phyloP scores from a whole-genome alignment of 2,329 filamentous ascomycete species.

The Zopfia rhizophila region DNA sequence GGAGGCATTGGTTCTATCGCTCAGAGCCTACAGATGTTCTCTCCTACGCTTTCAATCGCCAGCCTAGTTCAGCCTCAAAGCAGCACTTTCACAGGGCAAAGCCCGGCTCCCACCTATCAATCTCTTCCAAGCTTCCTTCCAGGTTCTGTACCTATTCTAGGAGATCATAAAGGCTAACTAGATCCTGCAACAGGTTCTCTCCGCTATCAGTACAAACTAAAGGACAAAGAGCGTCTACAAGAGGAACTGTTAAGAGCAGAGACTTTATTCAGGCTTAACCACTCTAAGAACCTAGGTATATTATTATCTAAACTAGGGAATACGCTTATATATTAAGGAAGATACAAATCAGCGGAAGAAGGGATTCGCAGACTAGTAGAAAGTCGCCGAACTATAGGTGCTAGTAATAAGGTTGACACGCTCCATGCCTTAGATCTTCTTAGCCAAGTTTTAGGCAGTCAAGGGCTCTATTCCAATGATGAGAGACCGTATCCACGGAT shows the following conservation, averaged over 20 bases:
- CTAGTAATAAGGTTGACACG: conserved; percentile 11
- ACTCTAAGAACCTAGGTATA: conserved; percentile 11
- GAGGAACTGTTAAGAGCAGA: conserved; percentile 23
- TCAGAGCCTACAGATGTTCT: conserved; percentile 19
- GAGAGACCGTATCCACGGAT: conserved; percentile 16
- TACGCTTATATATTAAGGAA: conserved; percentile 26
- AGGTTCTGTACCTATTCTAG: neutral
- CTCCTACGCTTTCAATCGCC: conserved; percentile 29
- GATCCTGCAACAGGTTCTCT: conserved; percentile 8
- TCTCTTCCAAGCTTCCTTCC: conserved; percentile 15
- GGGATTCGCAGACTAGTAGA: conserved; percentile 24
- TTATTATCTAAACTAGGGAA: conserved; percentile 16
- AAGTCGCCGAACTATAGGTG: conserved; percentile 11
- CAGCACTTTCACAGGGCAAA: conserved; percentile 29
- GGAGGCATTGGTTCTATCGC: conserved; percentile 1
- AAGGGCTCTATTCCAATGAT: conserved; percentile 26
- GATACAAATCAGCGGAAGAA: conserved; percentile 28
- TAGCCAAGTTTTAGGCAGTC: conserved; percentile 12
- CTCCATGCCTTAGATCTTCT: conserved; percentile 23
- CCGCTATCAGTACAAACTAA: conserved; percentile 19
- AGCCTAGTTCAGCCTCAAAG: conserved; percentile 24
- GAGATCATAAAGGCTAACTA: conserved; percentile 6
- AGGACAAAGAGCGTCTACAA: conserved; percentile 23
- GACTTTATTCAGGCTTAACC: conserved; percentile 2
- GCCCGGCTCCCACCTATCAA: conserved; percentile 21